Percentiles rank a stretch among this genome's conserved stretches.
phyloP scores from a whole-genome alignment of 257 asterid species.

The Cordia subcordata region DNA sequence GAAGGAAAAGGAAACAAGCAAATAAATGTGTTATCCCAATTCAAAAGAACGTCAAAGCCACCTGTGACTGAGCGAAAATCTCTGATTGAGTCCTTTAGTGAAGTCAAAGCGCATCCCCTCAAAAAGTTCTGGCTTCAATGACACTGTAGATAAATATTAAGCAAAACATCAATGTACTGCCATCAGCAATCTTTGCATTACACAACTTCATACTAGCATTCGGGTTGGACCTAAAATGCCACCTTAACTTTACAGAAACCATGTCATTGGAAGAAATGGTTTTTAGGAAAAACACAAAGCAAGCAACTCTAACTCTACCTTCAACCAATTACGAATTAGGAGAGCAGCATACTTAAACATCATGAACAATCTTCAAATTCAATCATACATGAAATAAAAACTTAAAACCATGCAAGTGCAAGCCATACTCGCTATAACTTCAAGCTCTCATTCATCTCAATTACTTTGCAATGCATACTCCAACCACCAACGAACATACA shows the following conservation, averaged over 20 bases:
- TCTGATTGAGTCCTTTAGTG: conserved; percentile 85
- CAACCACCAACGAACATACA: too few relatives aligned
- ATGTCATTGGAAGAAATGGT: too few relatives aligned
- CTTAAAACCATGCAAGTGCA: too few relatives aligned
- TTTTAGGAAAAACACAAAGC: too few relatives aligned
- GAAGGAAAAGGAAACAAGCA: neutral
- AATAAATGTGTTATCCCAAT: neutral
- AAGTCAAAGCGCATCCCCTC: conserved; percentile 99
- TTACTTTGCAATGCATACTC: too few relatives aligned
- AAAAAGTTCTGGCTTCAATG: conserved; percentile 95
- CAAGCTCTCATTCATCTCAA: too few relatives aligned
- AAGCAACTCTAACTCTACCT: too few relatives aligned
- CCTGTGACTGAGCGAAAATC: conserved; percentile 95
- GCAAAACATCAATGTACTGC: neutral
- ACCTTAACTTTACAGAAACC: neutral
- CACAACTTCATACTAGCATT: neutral
- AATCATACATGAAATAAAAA: too few relatives aligned
- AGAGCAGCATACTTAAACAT: too few relatives aligned
- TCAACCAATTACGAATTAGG: too few relatives aligned
- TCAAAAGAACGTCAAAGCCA: conserved; percentile 22
- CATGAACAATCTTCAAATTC: too few relatives aligned
- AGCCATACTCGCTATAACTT: too few relatives aligned
- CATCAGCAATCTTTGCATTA: neutral
- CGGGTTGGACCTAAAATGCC: neutral
- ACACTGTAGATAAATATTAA: conserved; percentile 59